Evolutionary conservation across 1,284 basidiomycete genomes (phyloP).

Genomic region (Lentinula novae-zelandiae): DNA sequence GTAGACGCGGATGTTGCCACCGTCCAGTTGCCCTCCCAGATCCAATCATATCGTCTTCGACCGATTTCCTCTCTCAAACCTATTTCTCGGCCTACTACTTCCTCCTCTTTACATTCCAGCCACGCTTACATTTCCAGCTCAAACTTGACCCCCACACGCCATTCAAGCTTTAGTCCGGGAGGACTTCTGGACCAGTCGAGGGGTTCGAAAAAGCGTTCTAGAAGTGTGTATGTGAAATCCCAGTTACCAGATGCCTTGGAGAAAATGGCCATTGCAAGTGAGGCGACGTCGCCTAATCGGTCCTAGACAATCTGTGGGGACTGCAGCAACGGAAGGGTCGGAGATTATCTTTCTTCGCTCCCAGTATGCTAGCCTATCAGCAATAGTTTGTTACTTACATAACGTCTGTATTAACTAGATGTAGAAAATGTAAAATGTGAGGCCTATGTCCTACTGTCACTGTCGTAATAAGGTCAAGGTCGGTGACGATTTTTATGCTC

Average conservation of each 20-base stretch:
- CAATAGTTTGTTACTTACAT: too few relatives aligned
- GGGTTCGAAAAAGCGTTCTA: background rate
- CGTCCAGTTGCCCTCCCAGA: too few relatives aligned
- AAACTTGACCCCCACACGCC: background rate
- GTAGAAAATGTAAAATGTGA: too few relatives aligned
- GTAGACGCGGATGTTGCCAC: background rate
- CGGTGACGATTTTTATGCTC: too few relatives aligned
- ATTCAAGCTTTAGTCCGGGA: background rate
- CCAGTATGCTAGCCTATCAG: too few relatives aligned
- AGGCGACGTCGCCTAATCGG: constrained; percentile 15
- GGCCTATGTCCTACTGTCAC: too few relatives aligned
- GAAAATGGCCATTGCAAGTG: constrained; percentile 18
- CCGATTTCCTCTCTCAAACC: background rate
- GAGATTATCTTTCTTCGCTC: too few relatives aligned
- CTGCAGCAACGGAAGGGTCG: too few relatives aligned
- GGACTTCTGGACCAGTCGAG: background rate
- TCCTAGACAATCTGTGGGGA: too few relatives aligned
- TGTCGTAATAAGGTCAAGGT: too few relatives aligned
- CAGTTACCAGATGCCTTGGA: background rate
- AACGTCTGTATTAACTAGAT: too few relatives aligned
- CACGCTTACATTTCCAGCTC: background rate
- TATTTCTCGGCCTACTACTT: background rate
- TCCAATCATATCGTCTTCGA: background rate
- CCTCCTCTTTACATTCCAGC: background rate
- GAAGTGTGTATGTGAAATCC: background rate